A percentile compares a stretch with the other conserved stretches of the same genome.
Conservation (phyloP, 257 asterid species). For the Ophiorrhiza pumila region DNA sequence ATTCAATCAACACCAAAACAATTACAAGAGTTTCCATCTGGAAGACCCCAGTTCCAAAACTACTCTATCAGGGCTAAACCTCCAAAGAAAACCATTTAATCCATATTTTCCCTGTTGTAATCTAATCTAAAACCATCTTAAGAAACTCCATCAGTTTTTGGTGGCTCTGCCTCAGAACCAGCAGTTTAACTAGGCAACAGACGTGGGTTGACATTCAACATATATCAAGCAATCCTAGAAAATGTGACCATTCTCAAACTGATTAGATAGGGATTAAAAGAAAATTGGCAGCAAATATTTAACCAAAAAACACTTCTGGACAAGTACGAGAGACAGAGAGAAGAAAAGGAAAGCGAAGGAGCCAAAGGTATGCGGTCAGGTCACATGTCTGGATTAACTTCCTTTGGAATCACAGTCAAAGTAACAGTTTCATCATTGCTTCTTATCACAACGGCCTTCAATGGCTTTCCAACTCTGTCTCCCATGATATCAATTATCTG, state of each 20-base stretch:
- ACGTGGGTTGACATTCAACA: too few relatives aligned
- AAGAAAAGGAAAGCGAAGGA: not conserved
- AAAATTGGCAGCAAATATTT: not conserved
- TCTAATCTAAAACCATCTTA: too few relatives aligned
- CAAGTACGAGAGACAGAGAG: not conserved
- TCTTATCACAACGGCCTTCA: conserved; percentile 67
- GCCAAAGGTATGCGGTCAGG: not conserved
- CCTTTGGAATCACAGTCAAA: conserved; percentile 72
- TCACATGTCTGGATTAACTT: conserved; percentile 79
- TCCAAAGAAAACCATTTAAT: too few relatives aligned
- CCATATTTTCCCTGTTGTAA: too few relatives aligned
- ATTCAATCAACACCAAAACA: too few relatives aligned
- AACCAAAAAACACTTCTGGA: not conserved
- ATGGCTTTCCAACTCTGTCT: conserved; percentile 64
- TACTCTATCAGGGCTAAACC: too few relatives aligned
- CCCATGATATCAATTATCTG: conserved; percentile 71
- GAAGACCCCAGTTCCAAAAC: too few relatives aligned
- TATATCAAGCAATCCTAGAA: not conserved
- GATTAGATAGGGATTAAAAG: not conserved
- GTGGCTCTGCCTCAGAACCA: too few relatives aligned
- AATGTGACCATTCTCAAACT: not conserved
- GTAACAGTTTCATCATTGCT: conserved; percentile 37
- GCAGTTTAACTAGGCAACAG: too few relatives aligned
- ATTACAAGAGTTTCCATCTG: too few relatives aligned
- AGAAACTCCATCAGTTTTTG: too few relatives aligned